Conservation (phyloP, 257 asterid genomes). For the Fraxinus excelsior region DNA sequence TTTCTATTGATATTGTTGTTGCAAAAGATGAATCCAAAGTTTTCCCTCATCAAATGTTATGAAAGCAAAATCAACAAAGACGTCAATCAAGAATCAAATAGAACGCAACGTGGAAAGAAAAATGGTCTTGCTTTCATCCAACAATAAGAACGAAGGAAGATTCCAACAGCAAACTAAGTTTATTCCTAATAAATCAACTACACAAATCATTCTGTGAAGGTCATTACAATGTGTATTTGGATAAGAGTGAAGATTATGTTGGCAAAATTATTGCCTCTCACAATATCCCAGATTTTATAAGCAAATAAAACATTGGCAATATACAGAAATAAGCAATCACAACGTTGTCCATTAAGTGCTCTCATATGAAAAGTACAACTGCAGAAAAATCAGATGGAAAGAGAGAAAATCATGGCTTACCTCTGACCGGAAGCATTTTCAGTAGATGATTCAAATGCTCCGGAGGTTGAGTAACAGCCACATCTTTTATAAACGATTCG, state of each 20-base stretch:
- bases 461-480: constrained; percentile 80
- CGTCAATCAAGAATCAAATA: background rate
- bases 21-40: background rate
- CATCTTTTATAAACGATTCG: constrained; percentile 67
- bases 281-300: background rate
- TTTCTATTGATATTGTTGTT: background rate
- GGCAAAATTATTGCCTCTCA: background rate
- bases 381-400: background rate
- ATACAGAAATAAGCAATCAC: too few relatives aligned
- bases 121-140: background rate
- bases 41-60: background rate
- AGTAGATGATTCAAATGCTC: constrained; percentile 81
- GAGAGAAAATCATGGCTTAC: constrained; percentile 32
- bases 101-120: background rate
- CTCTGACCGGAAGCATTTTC: constrained; percentile 79
- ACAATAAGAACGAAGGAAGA: background rate
- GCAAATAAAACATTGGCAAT: background rate
- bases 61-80: background rate
- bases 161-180: too few relatives aligned
- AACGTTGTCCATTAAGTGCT: too few relatives aligned
- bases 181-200: too few relatives aligned
- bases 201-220: too few relatives aligned
- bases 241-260: background rate
- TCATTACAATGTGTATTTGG: too few relatives aligned
- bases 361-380: too few relatives aligned